Evolutionary conservation across 1,284 basidiomycete genomes (phyloP), one percentile per base, ranked within the genome.

Genomic region (Ceratobasidium theobromae): DNA sequence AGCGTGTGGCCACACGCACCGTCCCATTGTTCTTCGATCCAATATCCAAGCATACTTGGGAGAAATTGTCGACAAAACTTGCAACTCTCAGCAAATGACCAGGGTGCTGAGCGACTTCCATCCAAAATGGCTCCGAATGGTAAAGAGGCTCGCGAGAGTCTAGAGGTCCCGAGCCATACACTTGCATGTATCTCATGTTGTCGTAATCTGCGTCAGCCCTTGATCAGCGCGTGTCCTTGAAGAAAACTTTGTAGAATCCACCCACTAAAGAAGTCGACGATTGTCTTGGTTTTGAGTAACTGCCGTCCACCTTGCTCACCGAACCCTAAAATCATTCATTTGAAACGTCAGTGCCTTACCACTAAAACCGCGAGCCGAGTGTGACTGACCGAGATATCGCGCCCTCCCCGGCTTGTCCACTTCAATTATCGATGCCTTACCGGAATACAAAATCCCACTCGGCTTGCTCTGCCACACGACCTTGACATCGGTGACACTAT

Each of bases 141-240:
- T 67, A 67, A 18, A 67, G 66, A 1, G 66, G 66, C 32, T 67
- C 66, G 54, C 66, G 66, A 16, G 55, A 51, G 48, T 67, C 66
- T 9, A 53, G 27, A 14, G 66, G 66, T 6, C 66, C 66, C 11
- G 40, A n/a, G 49, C 43, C 43, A 35, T 60, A 60, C 2, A 67
- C 54, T 32, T 67, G 55, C 3, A 32, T 40, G 38, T 67, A 67
- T 3, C 40, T 51, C 66, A 67, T 67, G 21, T 60, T 67, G 27
- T 67, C 66, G 38, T 67, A 67, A 30, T 52, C 66, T 67, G 16
- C 28, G n/a, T 30, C 21, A 21, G 6, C n/a, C 28, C n/a, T 38
- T 11, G 5, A 21, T 45, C 18, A 45, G 23, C 49, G 12, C 11
- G 18, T 35, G 23, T 28, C 16, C 3, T 5, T 8, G 21, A 8